A percentile compares a stretch with the other conserved stretches of the same genome.
Conservation (phyloP, 2,329 filamentous ascomycete species). For the Aureobasidium sp. region DNA sequence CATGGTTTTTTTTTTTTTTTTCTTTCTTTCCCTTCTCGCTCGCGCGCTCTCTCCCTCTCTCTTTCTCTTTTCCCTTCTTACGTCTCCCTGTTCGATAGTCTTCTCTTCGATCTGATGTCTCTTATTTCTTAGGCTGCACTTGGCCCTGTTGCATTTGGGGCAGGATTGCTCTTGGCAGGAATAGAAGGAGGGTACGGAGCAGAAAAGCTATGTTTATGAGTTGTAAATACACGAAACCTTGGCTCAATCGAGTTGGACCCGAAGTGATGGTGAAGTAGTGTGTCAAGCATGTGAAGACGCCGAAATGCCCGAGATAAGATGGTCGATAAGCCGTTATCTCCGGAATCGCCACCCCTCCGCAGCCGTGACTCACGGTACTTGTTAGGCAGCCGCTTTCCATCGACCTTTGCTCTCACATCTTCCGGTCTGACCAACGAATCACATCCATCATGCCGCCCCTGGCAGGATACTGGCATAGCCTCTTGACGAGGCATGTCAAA, state of each 20-base stretch:
- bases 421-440: not conserved
- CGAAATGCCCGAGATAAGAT: not conserved
- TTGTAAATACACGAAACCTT: too few species aligned
- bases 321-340: not conserved
- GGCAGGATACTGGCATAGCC: constrained; percentile 31
- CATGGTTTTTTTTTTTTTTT: not conserved
- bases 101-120: not conserved
- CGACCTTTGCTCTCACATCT: not conserved
- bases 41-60: not conserved
- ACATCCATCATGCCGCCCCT: constrained; percentile 31
- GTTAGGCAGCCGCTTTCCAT: constrained; percentile 6
- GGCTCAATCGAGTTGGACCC: too few species aligned
- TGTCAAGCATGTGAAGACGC: not conserved
- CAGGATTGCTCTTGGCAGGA: constrained; percentile 10
- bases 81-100: not conserved
- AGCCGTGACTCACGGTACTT: too few species aligned
- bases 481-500: constrained; percentile 29
- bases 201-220: constrained; percentile 14
- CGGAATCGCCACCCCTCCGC: not conserved
- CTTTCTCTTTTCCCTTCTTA: not conserved
- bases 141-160: constrained; percentile 7
- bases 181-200: not conserved
- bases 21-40: not conserved
- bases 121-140: not conserved
- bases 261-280: not conserved